Evolutionary conservation across 441 rosid genomes (phyloP).

Genomic region (Gossypium davidsonii): DNA sequence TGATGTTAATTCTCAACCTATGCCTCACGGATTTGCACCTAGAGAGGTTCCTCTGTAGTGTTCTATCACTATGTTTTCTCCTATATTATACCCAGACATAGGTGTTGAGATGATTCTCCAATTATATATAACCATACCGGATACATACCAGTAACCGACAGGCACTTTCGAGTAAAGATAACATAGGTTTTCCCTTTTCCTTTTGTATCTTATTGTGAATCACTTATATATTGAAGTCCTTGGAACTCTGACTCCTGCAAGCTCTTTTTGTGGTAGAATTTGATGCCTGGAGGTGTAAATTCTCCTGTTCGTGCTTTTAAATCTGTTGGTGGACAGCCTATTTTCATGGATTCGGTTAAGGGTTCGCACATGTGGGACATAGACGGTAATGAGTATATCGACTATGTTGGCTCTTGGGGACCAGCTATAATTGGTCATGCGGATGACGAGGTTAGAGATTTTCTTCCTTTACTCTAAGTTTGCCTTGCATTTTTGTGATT

Average conservation of each 20-base stretch:
- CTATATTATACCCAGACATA: background rate
- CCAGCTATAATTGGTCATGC: slow-evolving; percentile 97
- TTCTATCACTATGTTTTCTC: background rate
- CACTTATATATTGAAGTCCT: background rate
- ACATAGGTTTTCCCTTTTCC: background rate
- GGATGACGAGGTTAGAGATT: slow-evolving; percentile 62
- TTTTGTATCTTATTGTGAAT: background rate
- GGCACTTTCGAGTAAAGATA: background rate
- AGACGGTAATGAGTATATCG: slow-evolving; percentile 87
- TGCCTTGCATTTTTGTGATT: background rate
- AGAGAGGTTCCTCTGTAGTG: background rate
- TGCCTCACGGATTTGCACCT: background rate
- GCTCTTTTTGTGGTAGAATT: slow-evolving; percentile 36
- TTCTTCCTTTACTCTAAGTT: background rate
- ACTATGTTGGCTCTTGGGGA: slow-evolving; percentile 92
- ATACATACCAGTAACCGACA: background rate
- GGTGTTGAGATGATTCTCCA: background rate
- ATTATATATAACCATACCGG: background rate
- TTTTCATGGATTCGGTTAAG: slow-evolving; percentile 79
- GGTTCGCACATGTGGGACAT: slow-evolving; percentile 93
- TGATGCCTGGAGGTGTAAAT: slow-evolving; percentile 97
- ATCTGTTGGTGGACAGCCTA: slow-evolving; percentile 92
- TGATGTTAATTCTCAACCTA: background rate
- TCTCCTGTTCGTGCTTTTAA: slow-evolving; percentile 95
- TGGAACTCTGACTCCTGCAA: background rate